phyloP scores from a whole-genome alignment of 1,284 basidiomycete species.

The Malassezia obtusa region DNA sequence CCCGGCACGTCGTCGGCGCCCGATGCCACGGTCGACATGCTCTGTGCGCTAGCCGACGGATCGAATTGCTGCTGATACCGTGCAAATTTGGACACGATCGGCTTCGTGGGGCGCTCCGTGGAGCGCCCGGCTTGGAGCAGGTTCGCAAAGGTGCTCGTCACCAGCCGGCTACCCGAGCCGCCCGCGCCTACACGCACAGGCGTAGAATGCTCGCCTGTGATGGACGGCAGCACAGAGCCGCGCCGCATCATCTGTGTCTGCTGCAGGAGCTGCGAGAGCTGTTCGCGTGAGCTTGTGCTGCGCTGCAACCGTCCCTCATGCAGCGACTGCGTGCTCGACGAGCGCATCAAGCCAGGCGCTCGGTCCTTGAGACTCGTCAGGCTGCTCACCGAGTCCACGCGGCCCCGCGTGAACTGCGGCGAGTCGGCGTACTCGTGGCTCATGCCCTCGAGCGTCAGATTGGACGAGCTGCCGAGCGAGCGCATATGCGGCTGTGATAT shows the following conservation, averaged over 20 bases:
- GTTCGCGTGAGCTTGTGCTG: constrained; percentile 4
- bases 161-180: not conserved
- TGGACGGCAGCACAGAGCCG: not conserved
- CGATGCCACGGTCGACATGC: not conserved
- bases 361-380: not conserved
- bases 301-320: not conserved
- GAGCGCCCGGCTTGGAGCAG: not conserved
- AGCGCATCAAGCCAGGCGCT: not conserved
- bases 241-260: not conserved
- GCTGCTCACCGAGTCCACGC: constrained; percentile 3
- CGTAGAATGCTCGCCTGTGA: not conserved
- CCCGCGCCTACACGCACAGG: not conserved
- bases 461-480: not conserved
- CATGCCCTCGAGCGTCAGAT: not conserved
- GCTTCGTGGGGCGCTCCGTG: constrained; percentile 3
- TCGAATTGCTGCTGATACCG: constrained; percentile 7
- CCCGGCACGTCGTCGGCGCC: not conserved
- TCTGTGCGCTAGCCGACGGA: not conserved
- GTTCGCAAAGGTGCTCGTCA: constrained; percentile 2
- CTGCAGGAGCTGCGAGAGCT: constrained; percentile 1
- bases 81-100: constrained; percentile 17
- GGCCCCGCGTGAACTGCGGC: not conserved
- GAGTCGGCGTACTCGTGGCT: not conserved
- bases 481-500: not conserved
- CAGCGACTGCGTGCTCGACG: not conserved